Base-by-base conservation (phyloP, 2,329 filamentous ascomycete species). In the Fusarium lateritium region DNA sequence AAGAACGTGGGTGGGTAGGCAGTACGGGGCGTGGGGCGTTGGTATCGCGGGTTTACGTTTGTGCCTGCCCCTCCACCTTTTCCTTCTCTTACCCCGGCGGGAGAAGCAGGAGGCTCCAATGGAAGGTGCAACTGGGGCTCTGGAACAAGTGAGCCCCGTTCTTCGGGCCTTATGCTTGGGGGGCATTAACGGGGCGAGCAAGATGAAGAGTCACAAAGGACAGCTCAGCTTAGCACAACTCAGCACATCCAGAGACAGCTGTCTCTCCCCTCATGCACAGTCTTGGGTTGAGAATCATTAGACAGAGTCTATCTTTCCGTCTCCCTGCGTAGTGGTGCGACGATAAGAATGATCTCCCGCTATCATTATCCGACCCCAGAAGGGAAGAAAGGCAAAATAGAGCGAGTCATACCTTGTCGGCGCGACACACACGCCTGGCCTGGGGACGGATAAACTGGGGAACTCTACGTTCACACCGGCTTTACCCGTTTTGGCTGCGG, bases 81-180 rank as follows among this genome's bases (percentile, higher is more conserved):
- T 69, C 31, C 52, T 61, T 58, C 62, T 50, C 66, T 69, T 69
- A 73, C 71, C 71, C 71, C 71, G 26, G 71, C 61, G 72, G 67
- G 71, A 73, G 71, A 75, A 75, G 71, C 69, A 75, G 73, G 73
- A 75, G 72, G 62, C 62, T 72, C 67, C 58, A 68, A 69, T 69
- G 47, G 62, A 70, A 70, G 66, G 57, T 67, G 43, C 39, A 46
- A 55, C 56, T 62, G 58, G 67, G 65, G 62, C 67, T 69, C 66
- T 69, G 65, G 65, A 69, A 69, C 65, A 69, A 64, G 59, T 69
- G 66, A 67, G 66, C 66, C 66, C 66, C 66, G 56, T 69, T 69
- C 66, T 70, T 69, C 66, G 66, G 66, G 56, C 66, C 66, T 70
- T 70, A 69, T 69, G 47, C 66, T 66, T 39, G 65, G 65, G 65